Conservation (phyloP, 2,329 filamentous ascomycete genomes). For the Chaetomiaceae sp. region DNA sequence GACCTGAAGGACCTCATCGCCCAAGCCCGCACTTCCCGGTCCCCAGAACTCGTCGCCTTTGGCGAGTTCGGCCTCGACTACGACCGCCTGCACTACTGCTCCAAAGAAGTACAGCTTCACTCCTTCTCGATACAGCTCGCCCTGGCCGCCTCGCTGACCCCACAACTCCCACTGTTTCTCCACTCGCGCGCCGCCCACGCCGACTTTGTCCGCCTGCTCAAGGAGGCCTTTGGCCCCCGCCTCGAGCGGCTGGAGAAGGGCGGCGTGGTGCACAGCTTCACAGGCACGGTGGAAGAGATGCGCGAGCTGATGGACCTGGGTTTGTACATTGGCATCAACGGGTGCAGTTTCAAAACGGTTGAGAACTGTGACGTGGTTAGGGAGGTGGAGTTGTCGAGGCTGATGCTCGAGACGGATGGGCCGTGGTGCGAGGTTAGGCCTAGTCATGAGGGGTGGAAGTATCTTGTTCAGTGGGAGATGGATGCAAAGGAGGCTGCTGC, state of each 20-base stretch:
- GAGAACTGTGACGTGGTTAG: conserved; percentile 85
- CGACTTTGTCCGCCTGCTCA: conserved; percentile 75
- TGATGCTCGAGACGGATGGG: conserved; percentile 96
- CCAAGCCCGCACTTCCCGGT: conserved; percentile 46
- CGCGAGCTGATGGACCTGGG: conserved; percentile 71
- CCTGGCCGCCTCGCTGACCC: conserved; percentile 62
- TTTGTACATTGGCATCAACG: conserved; percentile 91
- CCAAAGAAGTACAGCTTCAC: conserved; percentile 72
- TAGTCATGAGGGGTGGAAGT: conserved; percentile 78
- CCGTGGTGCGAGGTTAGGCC: conserved; percentile 96
- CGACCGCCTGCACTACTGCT: conserved; percentile 79
- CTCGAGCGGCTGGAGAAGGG: conserved; percentile 65
- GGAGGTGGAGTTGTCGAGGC: conserved; percentile 68
- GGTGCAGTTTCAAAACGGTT: conserved; percentile 90
- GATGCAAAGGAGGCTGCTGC: conserved; percentile 9
- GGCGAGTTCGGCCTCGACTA: conserved; percentile 97
- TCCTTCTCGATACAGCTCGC: conserved; percentile 81
- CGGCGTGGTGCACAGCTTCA: conserved; percentile 93
- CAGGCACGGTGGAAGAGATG: conserved; percentile 83
- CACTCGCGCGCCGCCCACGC: conserved; percentile 83
- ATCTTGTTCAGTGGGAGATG: conserved; percentile 46
- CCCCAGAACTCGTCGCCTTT: conserved; percentile 66
- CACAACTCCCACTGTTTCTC: conserved; percentile 83
- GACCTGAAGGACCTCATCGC: conserved; percentile 62
- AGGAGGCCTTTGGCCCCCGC: conserved; percentile 50